These are phyloP conservation scores for Coniophora puteana DNA, from an alignment of 1,284 basidiomycete species.

Conservation along the genomic window DNA sequence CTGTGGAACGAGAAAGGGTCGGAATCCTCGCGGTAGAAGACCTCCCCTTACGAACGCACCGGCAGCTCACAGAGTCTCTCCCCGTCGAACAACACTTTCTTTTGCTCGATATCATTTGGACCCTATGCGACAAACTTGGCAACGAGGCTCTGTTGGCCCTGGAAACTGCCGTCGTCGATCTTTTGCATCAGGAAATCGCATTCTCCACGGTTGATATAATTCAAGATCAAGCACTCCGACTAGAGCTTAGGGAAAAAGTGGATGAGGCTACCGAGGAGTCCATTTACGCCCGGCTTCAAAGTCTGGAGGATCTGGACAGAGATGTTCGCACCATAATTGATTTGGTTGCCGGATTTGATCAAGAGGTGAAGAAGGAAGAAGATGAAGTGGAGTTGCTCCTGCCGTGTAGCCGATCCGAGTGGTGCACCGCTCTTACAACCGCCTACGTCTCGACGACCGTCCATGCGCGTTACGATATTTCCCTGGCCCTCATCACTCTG, in stretches of 20 bases:
- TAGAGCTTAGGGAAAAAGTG: slow-evolving; percentile 48
- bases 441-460: slow-evolving; percentile 60
- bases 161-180: slow-evolving; percentile 56
- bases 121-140: slow-evolving; percentile 52
- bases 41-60: slow-evolving; percentile 55
- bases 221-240: slow-evolving; percentile 54
- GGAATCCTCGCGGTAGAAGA: slow-evolving; percentile 65
- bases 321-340: slow-evolving; percentile 57
- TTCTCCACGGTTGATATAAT: slow-evolving; percentile 73
- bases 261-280: slow-evolving; percentile 58
- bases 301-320: slow-evolving; percentile 50
- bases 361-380: slow-evolving; percentile 69
- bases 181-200: slow-evolving; percentile 69
- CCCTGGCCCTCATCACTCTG: slow-evolving; percentile 58
- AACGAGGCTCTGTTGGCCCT: slow-evolving; percentile 50
- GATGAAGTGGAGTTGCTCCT: slow-evolving; percentile 57
- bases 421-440: slow-evolving; percentile 57
- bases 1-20: slow-evolving; percentile 78
- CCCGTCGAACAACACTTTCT: slow-evolving; percentile 46
- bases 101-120: slow-evolving; percentile 58
- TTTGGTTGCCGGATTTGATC: slow-evolving; percentile 65
- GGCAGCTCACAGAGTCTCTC: slow-evolving; percentile 38
- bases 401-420: slow-evolving; percentile 51
- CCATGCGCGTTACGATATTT: slow-evolving; percentile 70
- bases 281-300: slow-evolving; percentile 55